Evolutionary conservation across 768 basidiomycete species (phyloP).

Genomic region (Gautieria morchelliformis): DNA sequence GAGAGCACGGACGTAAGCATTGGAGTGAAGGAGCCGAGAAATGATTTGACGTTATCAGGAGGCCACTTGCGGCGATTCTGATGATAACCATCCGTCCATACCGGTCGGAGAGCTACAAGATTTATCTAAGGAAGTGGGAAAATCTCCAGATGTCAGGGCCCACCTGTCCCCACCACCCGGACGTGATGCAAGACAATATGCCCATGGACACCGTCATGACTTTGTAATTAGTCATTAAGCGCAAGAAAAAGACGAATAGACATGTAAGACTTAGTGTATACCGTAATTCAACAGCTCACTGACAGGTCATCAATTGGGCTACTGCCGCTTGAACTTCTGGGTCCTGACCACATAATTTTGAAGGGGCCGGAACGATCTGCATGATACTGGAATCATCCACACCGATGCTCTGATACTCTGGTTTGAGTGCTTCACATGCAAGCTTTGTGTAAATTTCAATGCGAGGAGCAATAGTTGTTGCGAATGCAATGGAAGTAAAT

Average conservation of each 20-base stretch:
- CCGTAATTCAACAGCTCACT: constrained; percentile 13
- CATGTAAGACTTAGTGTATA: neutral
- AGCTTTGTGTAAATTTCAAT: constrained; percentile 69
- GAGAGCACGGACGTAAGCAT: neutral
- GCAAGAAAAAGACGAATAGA: neutral
- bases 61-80: constrained; percentile 48
- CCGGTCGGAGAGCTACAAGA: constrained; percentile 60
- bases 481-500: constrained; percentile 42
- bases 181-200: constrained; percentile 65
- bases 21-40: neutral
- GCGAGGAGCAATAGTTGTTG: constrained; percentile 56
- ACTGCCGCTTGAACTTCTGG: constrained; percentile 67
- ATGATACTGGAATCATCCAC: neutral
- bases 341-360: constrained; percentile 47
- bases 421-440: constrained; percentile 57
- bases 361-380: neutral
- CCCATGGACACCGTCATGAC: constrained; percentile 61
- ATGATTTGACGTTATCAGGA: constrained; percentile 35
- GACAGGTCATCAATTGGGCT: constrained; percentile 55
- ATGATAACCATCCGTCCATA: constrained; percentile 61
- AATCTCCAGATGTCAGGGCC: neutral
- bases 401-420: constrained; percentile 26
- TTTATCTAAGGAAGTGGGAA: neutral
- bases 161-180: constrained; percentile 67
- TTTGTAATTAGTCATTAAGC: constrained; percentile 17